A percentile compares a stretch with the other conserved stretches of the same genome.
phyloP scores from a whole-genome alignment of 208 protist genomes.

The Naegleria gruberi region DNA sequence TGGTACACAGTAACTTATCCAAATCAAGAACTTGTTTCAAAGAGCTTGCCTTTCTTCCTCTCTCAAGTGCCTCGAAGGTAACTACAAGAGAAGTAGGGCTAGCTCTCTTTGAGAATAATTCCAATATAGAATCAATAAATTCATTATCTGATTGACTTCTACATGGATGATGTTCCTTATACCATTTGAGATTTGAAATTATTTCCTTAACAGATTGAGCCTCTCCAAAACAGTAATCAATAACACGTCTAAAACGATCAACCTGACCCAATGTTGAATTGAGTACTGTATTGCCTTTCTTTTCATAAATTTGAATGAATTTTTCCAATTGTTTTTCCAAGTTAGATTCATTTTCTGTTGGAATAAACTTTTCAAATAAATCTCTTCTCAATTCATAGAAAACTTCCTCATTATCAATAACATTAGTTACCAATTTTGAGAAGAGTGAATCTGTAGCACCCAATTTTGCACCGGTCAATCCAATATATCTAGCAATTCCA shows the following conservation, averaged over 20 bases:
- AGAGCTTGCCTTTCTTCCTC: not conserved
- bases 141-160: not conserved
- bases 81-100: not conserved
- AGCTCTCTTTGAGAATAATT: not conserved
- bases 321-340: not conserved
- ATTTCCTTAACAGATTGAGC: not conserved
- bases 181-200: not conserved
- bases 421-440: not conserved
- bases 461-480: not conserved
- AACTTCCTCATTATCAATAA: not conserved
- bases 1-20: not conserved
- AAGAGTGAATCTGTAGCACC: not conserved
- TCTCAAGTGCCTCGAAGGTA: not conserved
- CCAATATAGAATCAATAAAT: not conserved
- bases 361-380: not conserved
- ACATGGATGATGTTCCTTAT: not conserved
- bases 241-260: not conserved
- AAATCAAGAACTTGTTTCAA: not conserved
- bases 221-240: not conserved
- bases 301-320: not conserved
- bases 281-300: not conserved
- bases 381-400: not conserved
- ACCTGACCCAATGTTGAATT: not conserved
- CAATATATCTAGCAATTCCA: not conserved
- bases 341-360: not conserved